These are phyloP conservation scores for Capsella bursapastoris DNA, from an alignment of 345 rosid species.

Conservation along the genomic window DNA sequence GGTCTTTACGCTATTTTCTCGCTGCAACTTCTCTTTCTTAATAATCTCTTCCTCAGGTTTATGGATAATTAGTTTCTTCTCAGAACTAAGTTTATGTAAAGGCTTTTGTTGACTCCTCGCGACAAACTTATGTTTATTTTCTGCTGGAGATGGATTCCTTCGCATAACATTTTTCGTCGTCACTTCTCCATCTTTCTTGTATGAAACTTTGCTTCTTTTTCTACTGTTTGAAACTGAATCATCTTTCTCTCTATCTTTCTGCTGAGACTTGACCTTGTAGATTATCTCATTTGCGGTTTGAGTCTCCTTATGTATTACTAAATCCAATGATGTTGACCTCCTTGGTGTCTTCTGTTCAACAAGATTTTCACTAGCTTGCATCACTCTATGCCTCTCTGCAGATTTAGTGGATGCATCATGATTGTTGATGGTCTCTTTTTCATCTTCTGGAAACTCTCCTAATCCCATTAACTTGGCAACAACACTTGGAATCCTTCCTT, in stretches of 20 bases:
- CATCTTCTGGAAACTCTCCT: slow-evolving; percentile 68
- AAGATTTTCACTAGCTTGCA: slow-evolving; percentile 42
- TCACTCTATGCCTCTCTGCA: slow-evolving; percentile 42
- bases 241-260: slow-evolving; percentile 51
- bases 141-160: slow-evolving; percentile 43
- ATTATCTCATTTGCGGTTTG: slow-evolving; percentile 46
- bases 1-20: slow-evolving; percentile 38
- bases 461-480: slow-evolving; percentile 89
- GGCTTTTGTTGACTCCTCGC: slow-evolving; percentile 44
- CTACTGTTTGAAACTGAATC: slow-evolving; percentile 21
- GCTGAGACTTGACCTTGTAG: slow-evolving; percentile 43
- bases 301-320: slow-evolving; percentile 42
- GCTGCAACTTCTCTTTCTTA: slow-evolving; percentile 49
- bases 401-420: background rate
- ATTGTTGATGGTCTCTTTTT: slow-evolving; percentile 41
- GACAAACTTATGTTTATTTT: slow-evolving; percentile 42
- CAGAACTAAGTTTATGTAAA: slow-evolving; percentile 12
- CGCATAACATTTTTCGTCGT: slow-evolving; percentile 31
- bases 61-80: slow-evolving; percentile 27
- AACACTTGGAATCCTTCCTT: slow-evolving; percentile 77
- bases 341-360: slow-evolving; percentile 38
- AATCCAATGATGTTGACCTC: slow-evolving; percentile 40
- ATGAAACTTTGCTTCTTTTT: slow-evolving; percentile 45
- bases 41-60: slow-evolving; percentile 39
- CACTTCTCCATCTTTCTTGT: slow-evolving; percentile 48